Base-by-base conservation (phyloP, 805 yeast genomes). In the Saturnispora serradocipensis region DNA sequence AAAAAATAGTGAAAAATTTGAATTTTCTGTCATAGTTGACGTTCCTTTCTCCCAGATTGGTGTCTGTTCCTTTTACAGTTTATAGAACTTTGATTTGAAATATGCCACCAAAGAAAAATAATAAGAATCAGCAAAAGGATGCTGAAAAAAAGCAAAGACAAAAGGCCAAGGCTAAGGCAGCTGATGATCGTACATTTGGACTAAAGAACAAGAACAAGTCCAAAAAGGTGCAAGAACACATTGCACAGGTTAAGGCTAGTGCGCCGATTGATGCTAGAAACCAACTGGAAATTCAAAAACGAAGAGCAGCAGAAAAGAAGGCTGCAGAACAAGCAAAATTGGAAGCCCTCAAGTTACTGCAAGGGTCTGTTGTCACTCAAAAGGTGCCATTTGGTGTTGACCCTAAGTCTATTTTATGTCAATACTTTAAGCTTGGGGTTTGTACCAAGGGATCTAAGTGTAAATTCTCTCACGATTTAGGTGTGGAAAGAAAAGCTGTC, bases 311-410 rank as follows among this genome's bases (percentile, higher is more conserved):
- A 16, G 87, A 86, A 68, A 90, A 86, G 76, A 88, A 86, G 66
- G 93, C 96, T 11, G 86, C 89, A 1, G 99, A 91, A 57, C 83
- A 78, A 43, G 97, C 96, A 43, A 87, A 85, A 65, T 79, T 78
- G 45, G 97, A 91, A 63, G 95, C 96, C 5, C 84, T 88, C 13
- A 84, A 85, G 16, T 69, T 91, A 44, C 78, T 88, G 60, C 84
- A 82, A 32, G 71, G 80, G 0, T 73, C 80, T 4, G 73, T 88
- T 48, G 84, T 79, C 50, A 75, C 73, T 45, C 97, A 88, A 67
- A 88, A 88, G 65, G 87, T 91, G 32, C 96, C 97, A 42, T 89
- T 91, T 63, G 99, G 99, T 49, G 97, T 89, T 54, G 98, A 93
- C 70, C 99, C 99, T 50, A 91, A 93, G 71, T 81, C 96, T 1